Evolutionary conservation across 768 basidiomycete genomes (phyloP).

Genomic region (Trametopsis cervina): DNA sequence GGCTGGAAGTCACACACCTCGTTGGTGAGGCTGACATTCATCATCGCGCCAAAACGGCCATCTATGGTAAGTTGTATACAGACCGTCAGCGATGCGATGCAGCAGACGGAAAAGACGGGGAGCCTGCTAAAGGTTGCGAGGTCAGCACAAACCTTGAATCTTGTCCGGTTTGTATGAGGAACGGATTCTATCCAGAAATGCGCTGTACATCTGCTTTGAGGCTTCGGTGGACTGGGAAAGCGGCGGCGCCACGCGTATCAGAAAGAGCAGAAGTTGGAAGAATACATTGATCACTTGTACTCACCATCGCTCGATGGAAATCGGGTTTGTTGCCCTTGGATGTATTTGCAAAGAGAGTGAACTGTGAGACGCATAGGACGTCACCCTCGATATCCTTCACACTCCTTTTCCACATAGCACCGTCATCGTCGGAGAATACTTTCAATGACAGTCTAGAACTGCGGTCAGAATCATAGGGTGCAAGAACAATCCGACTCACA

Average conservation of each 20-base stretch:
- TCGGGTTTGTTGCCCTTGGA: conserved; percentile 87
- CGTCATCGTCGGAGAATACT: conserved; percentile 58
- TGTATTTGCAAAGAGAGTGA: conserved; percentile 84
- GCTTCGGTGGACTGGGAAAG: conserved; percentile 50
- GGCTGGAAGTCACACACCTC: conserved; percentile 47
- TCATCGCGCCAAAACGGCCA: conserved; percentile 95
- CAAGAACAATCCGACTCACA: conserved; percentile 38
- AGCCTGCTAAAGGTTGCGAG: conserved; percentile 10
- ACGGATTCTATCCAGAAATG: conserved; percentile 64
- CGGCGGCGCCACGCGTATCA: conserved; percentile 2
- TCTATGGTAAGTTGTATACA: conserved; percentile 40
- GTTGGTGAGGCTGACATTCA: conserved; percentile 82
- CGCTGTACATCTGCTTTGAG: conserved; percentile 62
- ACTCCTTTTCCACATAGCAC: conserved; percentile 78
- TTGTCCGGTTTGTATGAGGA: conserved; percentile 64
- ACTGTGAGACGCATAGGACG: conserved; percentile 91
- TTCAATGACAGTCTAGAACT: conserved; percentile 56
- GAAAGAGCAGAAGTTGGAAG: background rate
- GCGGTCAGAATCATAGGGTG: background rate
- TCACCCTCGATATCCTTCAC: conserved; percentile 89
- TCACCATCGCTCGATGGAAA: conserved; percentile 90
- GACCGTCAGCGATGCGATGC: conserved; percentile 8
- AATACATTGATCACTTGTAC: conserved; percentile 14
- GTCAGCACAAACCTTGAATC: conserved; percentile 57
- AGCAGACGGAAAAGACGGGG: background rate